These are phyloP conservation scores for Zygoascus tannicola DNA, from an alignment of 805 yeast genomes.

Conservation along the genomic window DNA sequence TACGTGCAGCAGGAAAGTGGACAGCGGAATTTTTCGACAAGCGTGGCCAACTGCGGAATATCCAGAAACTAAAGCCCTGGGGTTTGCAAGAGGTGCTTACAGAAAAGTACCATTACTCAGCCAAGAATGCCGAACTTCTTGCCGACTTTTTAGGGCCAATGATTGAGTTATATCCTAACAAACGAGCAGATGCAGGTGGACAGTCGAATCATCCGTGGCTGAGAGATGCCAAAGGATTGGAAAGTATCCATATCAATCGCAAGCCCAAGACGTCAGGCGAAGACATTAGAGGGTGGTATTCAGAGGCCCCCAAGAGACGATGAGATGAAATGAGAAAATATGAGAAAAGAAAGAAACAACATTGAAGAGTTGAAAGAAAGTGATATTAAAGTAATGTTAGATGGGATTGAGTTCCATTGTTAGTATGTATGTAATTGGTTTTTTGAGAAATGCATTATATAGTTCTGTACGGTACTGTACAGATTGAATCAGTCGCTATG, in stretches of 20 bases:
- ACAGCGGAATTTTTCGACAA: slow-evolving; percentile 53
- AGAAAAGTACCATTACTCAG: slow-evolving; percentile 74
- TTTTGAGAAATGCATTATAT: neutral
- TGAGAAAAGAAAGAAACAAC: too few species aligned
- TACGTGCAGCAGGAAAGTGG: slow-evolving; percentile 53
- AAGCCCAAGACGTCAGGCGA: slow-evolving; percentile 72
- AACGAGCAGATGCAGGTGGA: slow-evolving; percentile 93
- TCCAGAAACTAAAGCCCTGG: slow-evolving; percentile 83
- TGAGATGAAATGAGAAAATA: neutral
- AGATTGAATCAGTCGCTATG: slow-evolving; percentile 1
- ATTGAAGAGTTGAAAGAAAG: too few species aligned
- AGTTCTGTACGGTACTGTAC: too few species aligned
- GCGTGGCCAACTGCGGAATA: slow-evolving; percentile 64
- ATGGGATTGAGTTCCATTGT: too few species aligned
- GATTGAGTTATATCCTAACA: slow-evolving; percentile 68
- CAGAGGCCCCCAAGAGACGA: slow-evolving; percentile 38
- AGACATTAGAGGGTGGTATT: slow-evolving; percentile 87
- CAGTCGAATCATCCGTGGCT: slow-evolving; percentile 83
- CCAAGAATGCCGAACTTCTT: slow-evolving; percentile 60
- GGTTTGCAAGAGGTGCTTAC: slow-evolving; percentile 66
- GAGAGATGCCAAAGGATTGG: slow-evolving; percentile 65
- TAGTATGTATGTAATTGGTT: too few species aligned
- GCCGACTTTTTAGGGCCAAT: slow-evolving; percentile 75
- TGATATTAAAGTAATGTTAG: too few species aligned
- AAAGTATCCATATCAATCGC: slow-evolving; percentile 59